Evolutionary conservation across 371 early-diverging fungal genomes (phyloP).

Genomic region (Mortierella sp.): DNA sequence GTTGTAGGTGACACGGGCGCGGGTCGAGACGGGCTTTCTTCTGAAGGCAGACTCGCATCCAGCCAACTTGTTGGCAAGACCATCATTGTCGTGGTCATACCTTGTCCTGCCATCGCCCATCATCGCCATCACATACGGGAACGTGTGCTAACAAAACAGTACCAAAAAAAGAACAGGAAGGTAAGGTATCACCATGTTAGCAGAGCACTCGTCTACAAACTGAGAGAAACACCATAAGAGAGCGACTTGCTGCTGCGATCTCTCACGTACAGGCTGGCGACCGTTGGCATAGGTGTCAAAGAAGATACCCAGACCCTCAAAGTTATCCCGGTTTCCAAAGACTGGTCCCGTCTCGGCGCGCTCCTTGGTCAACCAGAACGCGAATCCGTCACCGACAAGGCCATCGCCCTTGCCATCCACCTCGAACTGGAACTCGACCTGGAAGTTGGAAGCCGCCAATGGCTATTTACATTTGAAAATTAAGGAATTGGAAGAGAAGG

Average conservation of each 20-base stretch:
- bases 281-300: conserved; percentile 96
- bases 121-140: conserved; percentile 95
- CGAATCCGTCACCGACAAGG: conserved; percentile 95
- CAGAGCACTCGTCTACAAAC: neutral
- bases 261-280: conserved; percentile 81
- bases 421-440: conserved; percentile 93
- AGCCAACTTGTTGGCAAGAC: conserved; percentile 73
- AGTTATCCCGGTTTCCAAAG: conserved; percentile 91
- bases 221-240: neutral
- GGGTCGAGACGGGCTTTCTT: conserved; percentile 71
- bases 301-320: conserved; percentile 94
- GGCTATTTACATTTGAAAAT: conserved; percentile 58
- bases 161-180: neutral
- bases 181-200: neutral
- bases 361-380: conserved; percentile 87
- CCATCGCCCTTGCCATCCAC: conserved; percentile 76
- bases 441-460: conserved; percentile 81
- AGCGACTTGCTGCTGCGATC: no score
- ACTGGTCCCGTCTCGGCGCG: conserved; percentile 81
- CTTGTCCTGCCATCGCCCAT: conserved; percentile 88
- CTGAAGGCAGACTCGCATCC: conserved; percentile 89
- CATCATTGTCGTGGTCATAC: conserved; percentile 90
- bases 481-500: neutral
- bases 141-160: conserved; percentile 61
- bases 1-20: conserved; percentile 85